Evolutionary conservation across 768 basidiomycete species (phyloP), one percentile per base, ranked within the genome.

Genomic region (Naganishia onofrii): DNA sequence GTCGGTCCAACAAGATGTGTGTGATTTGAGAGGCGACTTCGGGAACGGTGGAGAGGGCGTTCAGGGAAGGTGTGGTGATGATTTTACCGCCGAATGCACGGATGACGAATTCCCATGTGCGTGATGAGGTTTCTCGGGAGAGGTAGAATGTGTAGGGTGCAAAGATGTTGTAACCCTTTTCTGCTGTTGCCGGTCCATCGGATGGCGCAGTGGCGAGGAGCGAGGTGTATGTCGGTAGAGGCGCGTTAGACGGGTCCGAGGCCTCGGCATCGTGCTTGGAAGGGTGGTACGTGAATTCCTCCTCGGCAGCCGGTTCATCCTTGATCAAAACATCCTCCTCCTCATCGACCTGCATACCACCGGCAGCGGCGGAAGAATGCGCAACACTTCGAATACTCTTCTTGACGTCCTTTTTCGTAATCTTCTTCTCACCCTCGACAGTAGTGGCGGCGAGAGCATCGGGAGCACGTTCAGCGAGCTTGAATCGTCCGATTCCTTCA

Each of bases 1-100:
- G 95, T 53, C 96, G 86, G 79, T 99, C 96, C 75, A 96, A 89
- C 75, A 99, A 88, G 72, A 98, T 88, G 82, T 98, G 96, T 0
- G 96, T 98, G 75, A 99, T 93, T 15, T 86, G 85, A 29, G 69
- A 63, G 26, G 92, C 92, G 68, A 86, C 84, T 36, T 42, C 48
- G 12, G 68, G 68, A 15, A 89, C 88, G 4, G 91, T 88, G 15
- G 55, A 38, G 58, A 63, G 58, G 0, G 42, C 51, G 60, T 36
- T 10, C 31, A 44, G 10, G 12, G 60, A n/a, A 19, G 21, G 15
- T 38, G 85, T 75, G 46, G 91, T 87, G 52, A 95, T 92, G 74
- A 96, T 88, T 55, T 88, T 87, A 28, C 94, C 96, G 53, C 94
- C 95, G 80, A 93, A 93, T 17, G 91, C 89, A 23, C 92, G 89